These are phyloP conservation scores for Chalaropsis thielavioides DNA, from an alignment of 2,329 filamentous ascomycete species.

Conservation along the genomic window DNA sequence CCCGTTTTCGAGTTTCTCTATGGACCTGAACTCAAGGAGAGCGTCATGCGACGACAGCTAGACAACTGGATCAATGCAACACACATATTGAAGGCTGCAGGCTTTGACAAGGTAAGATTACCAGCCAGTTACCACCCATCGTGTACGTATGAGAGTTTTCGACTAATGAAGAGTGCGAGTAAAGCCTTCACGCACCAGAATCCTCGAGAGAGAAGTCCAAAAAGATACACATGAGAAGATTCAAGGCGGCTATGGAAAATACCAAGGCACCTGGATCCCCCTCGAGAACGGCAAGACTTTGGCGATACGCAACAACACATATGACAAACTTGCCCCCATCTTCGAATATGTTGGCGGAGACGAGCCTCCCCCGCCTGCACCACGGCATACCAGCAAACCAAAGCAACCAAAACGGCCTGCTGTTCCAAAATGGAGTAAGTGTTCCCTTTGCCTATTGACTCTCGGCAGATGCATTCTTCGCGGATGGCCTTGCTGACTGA, in stretches of 20 bases:
- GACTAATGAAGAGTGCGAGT: not conserved
- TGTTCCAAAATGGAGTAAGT: slow-evolving; percentile 41
- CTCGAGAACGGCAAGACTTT: slow-evolving; percentile 66
- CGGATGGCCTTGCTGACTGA: not conserved
- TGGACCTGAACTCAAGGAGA: slow-evolving; percentile 58
- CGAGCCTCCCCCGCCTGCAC: slow-evolving; percentile 80
- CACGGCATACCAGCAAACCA: slow-evolving; percentile 79
- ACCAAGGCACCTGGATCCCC: slow-evolving; percentile 98
- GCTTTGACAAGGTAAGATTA: slow-evolving; percentile 62
- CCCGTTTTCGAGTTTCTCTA: slow-evolving; percentile 91
- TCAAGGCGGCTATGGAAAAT: slow-evolving; percentile 96
- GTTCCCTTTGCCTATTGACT: not conserved
- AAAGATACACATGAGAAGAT: slow-evolving; percentile 96
- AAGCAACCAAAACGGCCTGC: slow-evolving; percentile 57
- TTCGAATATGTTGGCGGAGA: slow-evolving; percentile 81
- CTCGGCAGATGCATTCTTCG: not conserved
- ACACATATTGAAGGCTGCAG: slow-evolving; percentile 91
- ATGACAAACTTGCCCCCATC: slow-evolving; percentile 69
- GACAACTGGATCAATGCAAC: slow-evolving; percentile 99
- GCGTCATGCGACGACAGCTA: slow-evolving; percentile 87
- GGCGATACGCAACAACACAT: slow-evolving; percentile 73
- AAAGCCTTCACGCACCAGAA: slow-evolving; percentile 71
- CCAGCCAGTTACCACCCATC: no score
- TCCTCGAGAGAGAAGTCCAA: slow-evolving; percentile 91
- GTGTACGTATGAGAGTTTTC: not conserved